Base-by-base conservation (phyloP, 2,329 filamentous ascomycete species). In the Pezicula carpinea region DNA sequence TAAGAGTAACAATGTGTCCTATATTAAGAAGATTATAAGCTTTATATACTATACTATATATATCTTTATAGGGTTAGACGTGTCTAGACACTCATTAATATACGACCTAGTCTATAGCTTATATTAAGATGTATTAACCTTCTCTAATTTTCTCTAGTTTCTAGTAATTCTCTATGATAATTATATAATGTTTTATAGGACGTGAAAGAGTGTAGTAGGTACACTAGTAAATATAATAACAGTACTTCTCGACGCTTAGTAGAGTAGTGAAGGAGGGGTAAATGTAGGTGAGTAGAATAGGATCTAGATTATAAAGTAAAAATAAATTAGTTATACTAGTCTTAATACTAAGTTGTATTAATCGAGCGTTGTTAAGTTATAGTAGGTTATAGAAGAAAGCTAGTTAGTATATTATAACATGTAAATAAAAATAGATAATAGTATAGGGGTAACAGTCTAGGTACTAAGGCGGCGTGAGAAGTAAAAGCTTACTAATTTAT, bases 121-220 rank as follows among this genome's bases (percentile, higher is more conserved):
- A 47, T 11, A 44, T 34, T 54, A 46, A 45, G 43, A 66, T 78
- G 61, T 72, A 23, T 23, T 23, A 5, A 93, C 90, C 90, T 80
- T 96, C 90, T 69, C 90, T 90, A 63, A 96, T 90, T 77, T 96
- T 96, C 74, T 96, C 90, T 63, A 96, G 80, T 74, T 95, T 95
- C 72, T 95, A 88, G 69, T 96, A 96, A 72, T 95, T 95, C 69
- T 95, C 89, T 90, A 95, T 95, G n/a, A n/a, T n/a, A n/a, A 57
- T 51, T 67, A 42, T 50, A 44, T 21, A 34, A 54, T 59, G 45
- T 49, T 18, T 44, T 36, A 42, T 36, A 18, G 43, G 47, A 33
- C 23, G 34, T 46, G 53, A 62, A 59, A 26, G 60, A 62, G 55
- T 53, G 59, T 59, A 50, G 13, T 50, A 52, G 48, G 52, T n/a